Conservation (phyloP, 805 yeast genomes). For the Dipodascus albidus region DNA sequence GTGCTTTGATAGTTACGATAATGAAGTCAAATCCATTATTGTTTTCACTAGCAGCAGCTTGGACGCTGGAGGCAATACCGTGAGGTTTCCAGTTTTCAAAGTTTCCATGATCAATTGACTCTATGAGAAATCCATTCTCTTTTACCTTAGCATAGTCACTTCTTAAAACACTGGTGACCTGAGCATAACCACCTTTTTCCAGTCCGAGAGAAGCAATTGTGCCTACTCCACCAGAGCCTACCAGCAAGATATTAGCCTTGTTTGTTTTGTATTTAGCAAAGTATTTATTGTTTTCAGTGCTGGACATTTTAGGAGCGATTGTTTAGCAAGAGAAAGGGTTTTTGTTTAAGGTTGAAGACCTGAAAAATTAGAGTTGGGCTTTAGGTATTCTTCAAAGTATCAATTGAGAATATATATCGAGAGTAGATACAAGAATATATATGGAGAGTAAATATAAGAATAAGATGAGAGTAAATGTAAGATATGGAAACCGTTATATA, state of each 20-base stretch:
- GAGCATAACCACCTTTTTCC: constrained; percentile 34
- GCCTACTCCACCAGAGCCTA: constrained; percentile 87
- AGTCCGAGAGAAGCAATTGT: constrained; percentile 61
- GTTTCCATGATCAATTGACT: constrained; percentile 52
- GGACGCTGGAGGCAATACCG: constrained; percentile 26
- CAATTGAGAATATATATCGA: too few relatives aligned
- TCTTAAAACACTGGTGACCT: constrained; percentile 53
- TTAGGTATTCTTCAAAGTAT: too few relatives aligned
- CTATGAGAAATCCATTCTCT: constrained; percentile 44
- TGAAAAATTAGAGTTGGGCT: too few relatives aligned
- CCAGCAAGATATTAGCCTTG: constrained; percentile 37
- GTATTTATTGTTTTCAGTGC: neutral
- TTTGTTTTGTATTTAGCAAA: neutral
- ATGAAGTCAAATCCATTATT: constrained; percentile 41
- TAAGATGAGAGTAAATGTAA: too few relatives aligned
- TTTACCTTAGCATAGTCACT: constrained; percentile 47
- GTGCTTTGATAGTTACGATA: constrained; percentile 50
- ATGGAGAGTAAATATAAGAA: too few relatives aligned
- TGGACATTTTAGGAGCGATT: neutral
- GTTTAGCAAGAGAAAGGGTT: too few relatives aligned
- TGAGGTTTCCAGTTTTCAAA: constrained; percentile 43
- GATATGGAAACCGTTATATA: neutral
- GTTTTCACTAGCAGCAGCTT: constrained; percentile 38
- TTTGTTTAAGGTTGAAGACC: too few relatives aligned
- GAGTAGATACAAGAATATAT: too few relatives aligned